Base-by-base conservation (phyloP, 2,329 filamentous ascomycete genomes). In the Scolecobasidium constrictum region DNA sequence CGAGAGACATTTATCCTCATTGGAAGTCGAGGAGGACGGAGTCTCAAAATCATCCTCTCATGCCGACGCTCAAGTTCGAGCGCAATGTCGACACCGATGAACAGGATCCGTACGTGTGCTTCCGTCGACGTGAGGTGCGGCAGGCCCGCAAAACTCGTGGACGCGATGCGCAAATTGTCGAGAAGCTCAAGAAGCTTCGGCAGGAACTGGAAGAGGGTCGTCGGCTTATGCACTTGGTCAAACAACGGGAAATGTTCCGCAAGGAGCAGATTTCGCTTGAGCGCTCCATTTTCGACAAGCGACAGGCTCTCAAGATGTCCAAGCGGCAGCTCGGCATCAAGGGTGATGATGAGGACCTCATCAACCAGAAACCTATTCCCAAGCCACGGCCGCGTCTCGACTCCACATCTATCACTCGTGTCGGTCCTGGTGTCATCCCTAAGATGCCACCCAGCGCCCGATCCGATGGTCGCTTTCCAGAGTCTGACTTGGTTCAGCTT, bases 81-180 rank as follows among this genome's bases (percentile, higher is more conserved):
- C 93, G 81, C 37, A 86, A 92, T 49, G 83, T 86, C 58, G 90
- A 96, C 50, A 93, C 82, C 47, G 92, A 98, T 61, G 92, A 98
- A 59, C 78, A 85, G 54, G 92, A 98, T 64, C 92, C 92, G 38
- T 98, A 94, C 65, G 88, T 98, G 55, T 98, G 92, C 65, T 98
- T 98, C 75, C 79, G 92, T 58, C 80, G 92, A 53, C 84, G 92
- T 49, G 92, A 98, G 64, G 85, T 94, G 37, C 82, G 92, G 45
- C 86, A 94, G 60, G 90, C 87, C 39, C 83, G 92, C 53, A 98
- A 96, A 67, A 98, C 92, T 28, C 77, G 92, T 56, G 86, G 86
- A 52, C 80, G 92, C 56, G 92, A 98, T 67, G 86, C 86, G 26
- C 90, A 94, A 63, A 86, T 90, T 54, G 86, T 84, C 43, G 92